Base-by-base conservation (phyloP, 2,329 filamentous ascomycete species). In the Teratosphaeria destructans region DNA sequence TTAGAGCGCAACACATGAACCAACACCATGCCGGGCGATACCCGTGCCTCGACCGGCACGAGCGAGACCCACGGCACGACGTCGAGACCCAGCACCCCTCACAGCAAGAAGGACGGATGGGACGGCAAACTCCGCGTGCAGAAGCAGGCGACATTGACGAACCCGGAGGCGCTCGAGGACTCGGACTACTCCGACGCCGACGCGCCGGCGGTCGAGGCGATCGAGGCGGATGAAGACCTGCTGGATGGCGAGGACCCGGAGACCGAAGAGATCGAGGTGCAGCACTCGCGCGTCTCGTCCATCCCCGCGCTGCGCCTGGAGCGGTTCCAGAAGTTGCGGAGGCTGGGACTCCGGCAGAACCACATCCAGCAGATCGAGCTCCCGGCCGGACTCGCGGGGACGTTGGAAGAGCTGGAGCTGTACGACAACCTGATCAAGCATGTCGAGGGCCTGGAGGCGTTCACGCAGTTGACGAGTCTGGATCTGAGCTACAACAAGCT, bases 401-500 rank as follows among this genome's bases (percentile, higher is more conserved):
- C 85, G 0, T 78, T 99, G 49, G 77, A 84, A 68, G 94, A 99
- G 61, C 82, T 99, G 56, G 94, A 99, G 69, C 82, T 99, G 61
- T 99, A 99, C 78, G 94, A 99, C 76, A 99, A 99, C 74, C 81
- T 95, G 19, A 91, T 99, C 67, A 84, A 85, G 11, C 91, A 95
- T 74, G 85, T 96, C 74, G 86, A 86, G 65, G 89, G 89, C 34
- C 81, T 99, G 54, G 91, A 96, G 58, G 79, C 84, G 54, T 83
- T 96, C 60, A 84, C 81, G 12, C 81, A 88, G 62, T 82, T 99
- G 58, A 90, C 83, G 5, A 87, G 79, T 59, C 83, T 99, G 58
- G 94, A 99, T 72, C 81, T 99, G 57, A 95, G 89, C 74, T 99
- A 96, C 83, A 99, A 99, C 80, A 97, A 97, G 79, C 93, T 99